A percentile compares a stretch with the other conserved stretches of the same genome.
Conservation (phyloP, 2,329 filamentous ascomycete species). For the Myriosclerotinia curreyana region DNA sequence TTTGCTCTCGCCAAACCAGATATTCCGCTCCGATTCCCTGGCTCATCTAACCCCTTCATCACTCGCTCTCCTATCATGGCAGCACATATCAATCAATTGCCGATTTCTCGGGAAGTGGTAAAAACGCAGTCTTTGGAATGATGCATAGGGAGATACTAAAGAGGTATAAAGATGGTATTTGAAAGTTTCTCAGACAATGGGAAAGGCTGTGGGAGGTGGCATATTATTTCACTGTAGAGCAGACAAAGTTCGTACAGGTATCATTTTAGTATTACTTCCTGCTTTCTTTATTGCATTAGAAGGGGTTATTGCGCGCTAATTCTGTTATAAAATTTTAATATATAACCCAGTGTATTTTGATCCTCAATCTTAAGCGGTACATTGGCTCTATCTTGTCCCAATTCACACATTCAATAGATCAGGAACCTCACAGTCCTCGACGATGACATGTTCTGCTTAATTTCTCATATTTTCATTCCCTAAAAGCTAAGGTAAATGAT, state of each 20-base stretch:
- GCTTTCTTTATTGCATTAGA: too few relatives aligned
- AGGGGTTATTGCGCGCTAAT: too few relatives aligned
- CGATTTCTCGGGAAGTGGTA: neutral
- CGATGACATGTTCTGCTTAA: neutral
- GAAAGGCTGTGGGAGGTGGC: neutral
- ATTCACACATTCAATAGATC: too few relatives aligned
- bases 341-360: too few relatives aligned
- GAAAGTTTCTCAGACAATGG: neutral
- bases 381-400: too few relatives aligned
- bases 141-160: neutral
- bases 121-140: neutral
- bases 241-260: neutral
- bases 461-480: neutral
- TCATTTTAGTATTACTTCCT: neutral
- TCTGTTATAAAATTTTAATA: too few relatives aligned
- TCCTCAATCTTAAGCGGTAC: too few relatives aligned
- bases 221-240: neutral
- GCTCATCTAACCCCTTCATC: neutral
- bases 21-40: neutral
- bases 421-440: too few relatives aligned
- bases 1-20: neutral
- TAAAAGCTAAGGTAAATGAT: neutral
- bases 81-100: neutral
- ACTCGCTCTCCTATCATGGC: neutral
- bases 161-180: neutral